These are phyloP conservation scores for Monosporascus sp. DNA, from an alignment of 2,329 filamentous ascomycete species.

Conservation along the genomic window DNA sequence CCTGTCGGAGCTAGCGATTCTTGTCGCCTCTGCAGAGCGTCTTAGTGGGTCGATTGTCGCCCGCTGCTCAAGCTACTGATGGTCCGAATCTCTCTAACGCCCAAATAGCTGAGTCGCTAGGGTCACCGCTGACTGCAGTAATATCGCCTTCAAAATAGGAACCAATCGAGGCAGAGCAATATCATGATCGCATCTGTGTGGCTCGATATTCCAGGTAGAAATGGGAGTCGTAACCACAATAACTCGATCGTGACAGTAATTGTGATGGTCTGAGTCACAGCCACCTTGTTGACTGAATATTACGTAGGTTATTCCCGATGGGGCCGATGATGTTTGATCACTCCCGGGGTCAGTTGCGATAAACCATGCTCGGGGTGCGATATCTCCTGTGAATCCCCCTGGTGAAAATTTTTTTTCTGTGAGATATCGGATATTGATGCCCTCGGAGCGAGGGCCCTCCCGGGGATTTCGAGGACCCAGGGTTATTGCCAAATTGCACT, in stretches of 20 bases:
- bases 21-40: not conserved
- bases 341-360: not conserved
- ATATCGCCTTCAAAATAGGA: not conserved
- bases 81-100: not conserved
- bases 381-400: not conserved
- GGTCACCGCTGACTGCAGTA: not conserved
- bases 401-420: not conserved
- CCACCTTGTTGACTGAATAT: not conserved
- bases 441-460: slow-evolving; percentile 1
- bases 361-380: not conserved
- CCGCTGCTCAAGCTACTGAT: slow-evolving; percentile 8
- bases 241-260: not conserved
- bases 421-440: slow-evolving; percentile 11
- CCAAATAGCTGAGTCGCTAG: not conserved
- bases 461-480: slow-evolving; percentile 7
- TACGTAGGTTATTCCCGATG: not conserved
- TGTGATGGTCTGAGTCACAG: not conserved
- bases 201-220: not conserved
- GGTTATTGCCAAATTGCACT: slow-evolving; percentile 13
- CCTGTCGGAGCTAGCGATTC: not conserved
- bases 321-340: not conserved
- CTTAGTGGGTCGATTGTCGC: not conserved
- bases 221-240: not conserved
- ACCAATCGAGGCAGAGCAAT: not conserved
- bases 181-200: not conserved